Evolutionary conservation across 2,329 filamentous ascomycete species (phyloP).

Genomic region (Amauroascus niger): DNA sequence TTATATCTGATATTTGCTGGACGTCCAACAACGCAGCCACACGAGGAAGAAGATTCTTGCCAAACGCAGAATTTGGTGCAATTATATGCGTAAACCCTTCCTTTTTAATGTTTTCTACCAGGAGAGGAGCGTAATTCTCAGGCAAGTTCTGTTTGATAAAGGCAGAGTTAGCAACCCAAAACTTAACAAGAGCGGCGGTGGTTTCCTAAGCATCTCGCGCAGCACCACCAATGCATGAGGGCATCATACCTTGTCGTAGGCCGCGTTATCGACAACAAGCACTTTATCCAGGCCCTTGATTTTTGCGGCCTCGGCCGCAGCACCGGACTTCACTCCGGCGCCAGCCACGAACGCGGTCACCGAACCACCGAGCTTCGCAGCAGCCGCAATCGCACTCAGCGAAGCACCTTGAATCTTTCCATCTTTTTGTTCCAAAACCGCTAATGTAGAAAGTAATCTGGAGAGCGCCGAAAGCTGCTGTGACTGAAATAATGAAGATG

Average conservation of each 20-base stretch:
- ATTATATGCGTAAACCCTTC: conserved; percentile 88
- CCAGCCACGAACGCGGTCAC: conserved; percentile 85
- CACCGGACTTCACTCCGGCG: conserved; percentile 58
- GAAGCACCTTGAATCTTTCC: conserved; percentile 77
- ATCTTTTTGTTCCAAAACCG: conserved; percentile 83
- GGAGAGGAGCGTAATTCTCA: conserved; percentile 85
- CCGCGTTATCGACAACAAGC: conserved; percentile 73
- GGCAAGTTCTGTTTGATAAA: conserved; percentile 57
- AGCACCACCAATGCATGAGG: not conserved
- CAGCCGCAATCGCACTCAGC: conserved; percentile 74
- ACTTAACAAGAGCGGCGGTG: not conserved
- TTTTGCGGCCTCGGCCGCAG: conserved; percentile 75
- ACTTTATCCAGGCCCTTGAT: conserved; percentile 87
- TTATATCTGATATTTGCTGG: conserved; percentile 91
- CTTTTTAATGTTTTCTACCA: conserved; percentile 95
- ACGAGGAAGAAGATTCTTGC: conserved; percentile 86
- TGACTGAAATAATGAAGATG: conserved; percentile 26
- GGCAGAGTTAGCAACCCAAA: not conserved
- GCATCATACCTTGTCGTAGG: conserved; percentile 74
- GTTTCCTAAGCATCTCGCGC: not conserved
- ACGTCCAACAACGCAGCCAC: conserved; percentile 84
- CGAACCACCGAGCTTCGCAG: conserved; percentile 72
- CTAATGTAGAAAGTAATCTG: conserved; percentile 75
- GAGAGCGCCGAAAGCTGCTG: conserved; percentile 48
- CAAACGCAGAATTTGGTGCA: conserved; percentile 85